Evolutionary conservation across 108 stramenopile genomes (phyloP), one percentile per base, ranked within the genome.

Genomic region (Nitzschia putrida): DNA sequence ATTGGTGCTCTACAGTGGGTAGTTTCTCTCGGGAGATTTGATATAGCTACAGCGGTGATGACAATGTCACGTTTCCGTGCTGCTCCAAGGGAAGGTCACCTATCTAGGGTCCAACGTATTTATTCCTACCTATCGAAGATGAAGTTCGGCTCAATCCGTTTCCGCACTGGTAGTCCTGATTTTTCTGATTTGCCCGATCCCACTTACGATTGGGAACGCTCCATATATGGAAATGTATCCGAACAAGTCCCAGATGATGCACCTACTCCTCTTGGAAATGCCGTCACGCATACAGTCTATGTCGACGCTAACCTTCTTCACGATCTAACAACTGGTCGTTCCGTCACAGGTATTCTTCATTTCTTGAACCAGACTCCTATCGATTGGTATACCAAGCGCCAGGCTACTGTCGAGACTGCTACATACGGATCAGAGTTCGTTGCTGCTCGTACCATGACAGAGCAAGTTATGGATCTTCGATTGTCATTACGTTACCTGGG

Each of bases 401-500:
- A 66, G 34, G 8, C 65, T 25, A 66, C 65, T 5, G 51, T 53
- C 34, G 65, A 66, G 51, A 50, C 78, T 57, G 61, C 72, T n/a
- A 73, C 72, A 10, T 60, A 66, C 26, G 72, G 72, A 16, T 49
- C 57, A 10, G 72, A 73, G 34, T 73, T 66, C 34, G 42, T 73
- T 7, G 63, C 72, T 40, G 57, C 57, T 16, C 7, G 57, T 12
- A 8, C 8, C 7, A 26, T 26, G 24, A 57, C 72, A 8, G 80
- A 85, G 40, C 49, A 58, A 40, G 29, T 85, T 23, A 53, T 73
- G 6, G 73, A 77, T 42, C 25, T 86, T 5, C 64, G 80, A 0
- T 68, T 74, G 37, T 74, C 66, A 21, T 65, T 82, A 0, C 43
- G 74, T 4, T 72, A 58, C 39, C 53, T 87, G 61, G 78, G 86